Evolutionary conservation across 345 rosid species (phyloP), one percentile per base, ranked within the genome.

Genomic region (Schrenkiella parvula): DNA sequence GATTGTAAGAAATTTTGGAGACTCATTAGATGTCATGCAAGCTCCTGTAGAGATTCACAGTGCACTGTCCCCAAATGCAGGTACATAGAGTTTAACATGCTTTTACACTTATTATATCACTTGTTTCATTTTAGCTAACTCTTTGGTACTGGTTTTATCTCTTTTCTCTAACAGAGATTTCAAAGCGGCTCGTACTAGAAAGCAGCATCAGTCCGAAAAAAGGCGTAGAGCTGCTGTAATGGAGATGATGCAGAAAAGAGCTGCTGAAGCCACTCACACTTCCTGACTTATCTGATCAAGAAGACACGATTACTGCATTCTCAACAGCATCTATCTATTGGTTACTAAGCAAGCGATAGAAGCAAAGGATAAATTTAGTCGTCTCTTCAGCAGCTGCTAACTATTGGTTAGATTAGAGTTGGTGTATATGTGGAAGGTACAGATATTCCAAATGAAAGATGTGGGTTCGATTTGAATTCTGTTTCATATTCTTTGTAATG

Each of bases 161-260:
- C 43, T 47, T 25, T 28, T 10, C 2, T 34, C 22, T 12, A 64
- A 43, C 92, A 93, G 97, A 77, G 91, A 89, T 68, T 72, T 85
- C 18, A 87, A 79, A 82, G 92, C 83, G 62, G 87, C 77, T 80
- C 56, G 79, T 80, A 84, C 87, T 80, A 84, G 93, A 80, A 65
- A 86, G 71, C 96, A 90, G 79, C 91, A 90, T 72, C 96, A 93
- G 83, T 83, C 91, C 21, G 96, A 93, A 74, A 83, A 91, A 35
- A 73, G 95, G 55, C 87, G 95, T 17, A 83, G 96, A 82, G 92
- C 96, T 61, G 93, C 95, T 68, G 98, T 93, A 74, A 93, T 83
- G 96, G 88, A 93, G 85, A 93, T 93, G 97, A 89, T 89, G 97
- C 86, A 88, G 66, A 92, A 85, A 81, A 85, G 98, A 77, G 89